phyloP scores from a whole-genome alignment of 2,329 filamentous ascomycete species.

The Pseudogymnoascus sp. region DNA sequence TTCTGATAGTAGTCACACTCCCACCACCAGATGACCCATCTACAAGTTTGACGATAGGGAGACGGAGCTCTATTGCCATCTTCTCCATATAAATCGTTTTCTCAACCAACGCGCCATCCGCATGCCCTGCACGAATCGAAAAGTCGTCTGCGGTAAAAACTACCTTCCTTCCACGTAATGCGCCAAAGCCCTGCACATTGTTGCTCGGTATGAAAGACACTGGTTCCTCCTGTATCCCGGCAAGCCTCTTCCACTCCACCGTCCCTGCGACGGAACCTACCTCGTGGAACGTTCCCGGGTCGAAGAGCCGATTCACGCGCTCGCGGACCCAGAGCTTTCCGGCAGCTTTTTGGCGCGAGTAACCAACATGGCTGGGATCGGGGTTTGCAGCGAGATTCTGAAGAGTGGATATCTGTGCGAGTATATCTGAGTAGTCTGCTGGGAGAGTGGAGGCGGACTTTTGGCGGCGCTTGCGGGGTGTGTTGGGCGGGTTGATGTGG shows the following conservation, averaged over 20 bases:
- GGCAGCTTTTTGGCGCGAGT: conserved; percentile 52
- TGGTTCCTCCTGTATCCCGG: conserved; percentile 37
- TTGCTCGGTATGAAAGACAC: conserved; percentile 48
- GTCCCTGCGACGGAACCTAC: conserved; percentile 52
- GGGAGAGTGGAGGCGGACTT: conserved; percentile 35
- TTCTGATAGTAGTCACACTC: conserved; percentile 49
- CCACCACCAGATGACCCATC: conserved; percentile 56
- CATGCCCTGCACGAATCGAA: conserved; percentile 53
- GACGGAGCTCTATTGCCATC: conserved; percentile 44
- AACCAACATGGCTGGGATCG: conserved; percentile 44
- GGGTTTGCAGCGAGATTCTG: conserved; percentile 46
- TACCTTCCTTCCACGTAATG: conserved; percentile 43
- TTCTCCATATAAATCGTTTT: conserved; percentile 57
- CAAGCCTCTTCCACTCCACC: conserved; percentile 46
- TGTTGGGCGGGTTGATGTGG: conserved; percentile 21
- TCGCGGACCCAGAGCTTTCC: conserved; percentile 59
- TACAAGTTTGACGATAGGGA: conserved; percentile 55
- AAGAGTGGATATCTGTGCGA: conserved; percentile 45
- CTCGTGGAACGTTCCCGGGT: conserved; percentile 46
- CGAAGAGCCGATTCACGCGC: conserved; percentile 48
- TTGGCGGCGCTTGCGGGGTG: conserved; percentile 25
- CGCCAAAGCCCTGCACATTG: conserved; percentile 52
- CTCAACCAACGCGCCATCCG: conserved; percentile 48
- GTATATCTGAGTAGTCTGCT: conserved; percentile 53
- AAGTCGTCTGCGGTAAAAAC: conserved; percentile 58